Evolutionary conservation across 345 rosid genomes (phyloP).

Genomic region (Brassica napus): Da-Ae NC_063440.1:23640001-23640500

Average conservation of each 20-base stretch:
- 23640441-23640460: conserved; percentile 81
- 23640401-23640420: conserved; percentile 76
- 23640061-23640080: conserved; percentile 88
- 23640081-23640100: conserved; percentile 74
- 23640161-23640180: conserved; percentile 71
- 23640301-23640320: conserved; percentile 96
- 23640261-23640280: conserved; percentile 69
- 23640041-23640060: conserved; percentile 89
- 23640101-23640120: conserved; percentile 81
- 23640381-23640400: conserved; percentile 67
- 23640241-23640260: conserved; percentile 70
- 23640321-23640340: conserved; percentile 98
- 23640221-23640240: conserved; percentile 72
- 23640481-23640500: conserved; percentile 93
- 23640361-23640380: conserved; percentile 47
- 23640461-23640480: conserved; percentile 87
- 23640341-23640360: conserved; percentile 54
- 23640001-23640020: conserved; percentile 71
- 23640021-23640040: conserved; percentile 80
- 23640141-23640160: conserved; percentile 91
- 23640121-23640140: conserved; percentile 93
- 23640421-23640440: conserved; percentile 86
- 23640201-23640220: conserved; percentile 61
- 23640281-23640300: conserved; percentile 63
- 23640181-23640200: conserved; percentile 65